Evolutionary conservation across 1,284 basidiomycete species (phyloP), one percentile per base, ranked within the genome.

Genomic region (Phaffia rhodozyma): DNA sequence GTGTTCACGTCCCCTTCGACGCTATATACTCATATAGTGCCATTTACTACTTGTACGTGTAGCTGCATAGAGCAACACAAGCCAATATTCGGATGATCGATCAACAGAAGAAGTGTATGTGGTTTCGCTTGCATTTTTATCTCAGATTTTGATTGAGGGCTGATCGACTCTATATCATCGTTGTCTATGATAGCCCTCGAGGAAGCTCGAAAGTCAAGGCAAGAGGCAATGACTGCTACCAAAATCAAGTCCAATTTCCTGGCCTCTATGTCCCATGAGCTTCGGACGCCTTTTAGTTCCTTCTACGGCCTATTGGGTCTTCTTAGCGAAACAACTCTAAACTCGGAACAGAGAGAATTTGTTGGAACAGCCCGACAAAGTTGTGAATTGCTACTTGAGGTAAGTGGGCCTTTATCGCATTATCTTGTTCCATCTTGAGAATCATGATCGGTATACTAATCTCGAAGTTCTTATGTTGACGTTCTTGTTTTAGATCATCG

Each of bases 241-340:
- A 48, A 59, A 30, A 52, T 66, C 51, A 66, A 66, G 53, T 62
- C 61, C 1, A 60, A 51, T 25, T 66, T 66, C 51, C 51, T 66
- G 1, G 65, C 65, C 9, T 55, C 61, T 5, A 51, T 52, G 34
- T 55, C 52, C 29, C 65, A 66, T 51, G 65, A 66, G 50, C 58
- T 66, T 20, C 52, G 65, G 16, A 66, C 65, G 3, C 65, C 65
- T 21, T 63, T 66, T 48, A 47, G 47, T 16, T 57, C 58, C 2
- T 66, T 62, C 61, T 66, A 43, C 18, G 65, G 65, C 20, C 60
- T 66, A 5, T 52, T 66, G 1, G 61, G 61, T 3, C 53, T 66
- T 1, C 57, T 66, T 9, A 51, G 49, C 50, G 61, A 66, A 25
- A 62, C 61, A 6, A 34, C 43, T 7, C 65, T 66, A 29, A 62